phyloP scores from a whole-genome alignment of 1,284 basidiomycete genomes.

The Ceratobasidium papillatum region DNA sequence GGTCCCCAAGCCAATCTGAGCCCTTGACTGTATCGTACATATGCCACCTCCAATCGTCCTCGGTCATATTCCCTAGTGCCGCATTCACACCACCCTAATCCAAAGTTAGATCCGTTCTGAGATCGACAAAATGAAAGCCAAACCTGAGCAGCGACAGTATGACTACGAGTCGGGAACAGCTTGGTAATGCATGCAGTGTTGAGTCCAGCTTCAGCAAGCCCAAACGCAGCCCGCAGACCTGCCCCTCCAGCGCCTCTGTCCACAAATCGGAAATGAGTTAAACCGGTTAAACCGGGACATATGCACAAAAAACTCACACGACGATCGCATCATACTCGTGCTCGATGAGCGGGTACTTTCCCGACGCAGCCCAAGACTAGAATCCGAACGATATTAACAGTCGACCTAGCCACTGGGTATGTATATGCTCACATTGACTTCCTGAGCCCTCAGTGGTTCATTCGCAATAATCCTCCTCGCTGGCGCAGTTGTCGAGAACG shows the following conservation, averaged over 20 bases:
- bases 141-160: constrained; percentile 98
- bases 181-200: constrained; percentile 99
- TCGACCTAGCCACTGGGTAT: neutral
- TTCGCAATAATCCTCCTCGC: constrained; percentile 73
- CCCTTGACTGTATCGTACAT: constrained; percentile 99
- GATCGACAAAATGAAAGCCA: constrained; percentile 45
- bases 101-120: neutral
- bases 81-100: constrained; percentile 96
- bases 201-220: constrained; percentile 97
- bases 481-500: constrained; percentile 69
- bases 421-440: constrained; percentile 68
- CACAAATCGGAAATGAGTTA: constrained; percentile 43
- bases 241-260: constrained; percentile 95
- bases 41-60: constrained; percentile 99
- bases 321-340: constrained; percentile 98
- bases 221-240: constrained; percentile 97
- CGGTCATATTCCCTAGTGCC: constrained; percentile 99
- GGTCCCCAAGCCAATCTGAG: constrained; percentile 99
- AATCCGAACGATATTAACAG: neutral
- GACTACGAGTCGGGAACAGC: constrained; percentile 98
- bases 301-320: constrained; percentile 69
- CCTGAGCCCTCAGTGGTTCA: constrained; percentile 82
- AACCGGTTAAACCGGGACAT: constrained; percentile 4
- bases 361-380: constrained; percentile 42
- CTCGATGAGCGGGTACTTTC: constrained; percentile 86